phyloP scores from a whole-genome alignment of 306 rosid genomes.

The Vigna mungo region DNA sequence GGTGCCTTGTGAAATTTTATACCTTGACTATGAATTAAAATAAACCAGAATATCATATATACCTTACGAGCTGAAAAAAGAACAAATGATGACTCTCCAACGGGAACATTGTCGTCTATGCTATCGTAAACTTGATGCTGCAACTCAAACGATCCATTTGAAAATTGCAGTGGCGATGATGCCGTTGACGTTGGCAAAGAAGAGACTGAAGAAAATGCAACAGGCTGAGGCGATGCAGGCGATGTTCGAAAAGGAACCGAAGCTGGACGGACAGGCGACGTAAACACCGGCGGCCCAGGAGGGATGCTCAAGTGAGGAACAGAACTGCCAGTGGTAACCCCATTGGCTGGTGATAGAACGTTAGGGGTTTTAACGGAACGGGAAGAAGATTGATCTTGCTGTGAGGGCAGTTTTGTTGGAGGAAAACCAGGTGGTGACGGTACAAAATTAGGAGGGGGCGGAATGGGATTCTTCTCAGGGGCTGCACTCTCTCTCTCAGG shows the following conservation, averaged over 20 bases:
- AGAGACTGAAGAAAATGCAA: slow-evolving; percentile 70
- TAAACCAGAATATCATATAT: slow-evolving; percentile 36
- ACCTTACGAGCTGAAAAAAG: slow-evolving; percentile 94
- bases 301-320: slow-evolving; percentile 91
- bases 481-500: slow-evolving; percentile 55
- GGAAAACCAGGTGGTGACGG: slow-evolving; percentile 58
- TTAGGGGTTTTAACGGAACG: slow-evolving; percentile 57
- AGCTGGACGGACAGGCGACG: slow-evolving; percentile 94
- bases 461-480: slow-evolving; percentile 57
- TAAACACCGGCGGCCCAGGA: slow-evolving; percentile 96
- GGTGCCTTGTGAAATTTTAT: slow-evolving; percentile 15
- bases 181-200: slow-evolving; percentile 76
- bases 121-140: slow-evolving; percentile 66
- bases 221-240: slow-evolving; percentile 94
- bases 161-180: slow-evolving; percentile 59
- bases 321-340: slow-evolving; percentile 68
- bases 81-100: slow-evolving; percentile 75
- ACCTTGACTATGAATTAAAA: slow-evolving; percentile 27
- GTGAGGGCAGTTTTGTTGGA: slow-evolving; percentile 70
- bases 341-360: slow-evolving; percentile 69
- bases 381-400: slow-evolving; percentile 68
- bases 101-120: slow-evolving; percentile 52
- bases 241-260: slow-evolving; percentile 93
- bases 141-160: slow-evolving; percentile 65
- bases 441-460: slow-evolving; percentile 56